Conservation (phyloP, 202 grass and related monocot genomes). For the Saccharum hybrid region DNA sequence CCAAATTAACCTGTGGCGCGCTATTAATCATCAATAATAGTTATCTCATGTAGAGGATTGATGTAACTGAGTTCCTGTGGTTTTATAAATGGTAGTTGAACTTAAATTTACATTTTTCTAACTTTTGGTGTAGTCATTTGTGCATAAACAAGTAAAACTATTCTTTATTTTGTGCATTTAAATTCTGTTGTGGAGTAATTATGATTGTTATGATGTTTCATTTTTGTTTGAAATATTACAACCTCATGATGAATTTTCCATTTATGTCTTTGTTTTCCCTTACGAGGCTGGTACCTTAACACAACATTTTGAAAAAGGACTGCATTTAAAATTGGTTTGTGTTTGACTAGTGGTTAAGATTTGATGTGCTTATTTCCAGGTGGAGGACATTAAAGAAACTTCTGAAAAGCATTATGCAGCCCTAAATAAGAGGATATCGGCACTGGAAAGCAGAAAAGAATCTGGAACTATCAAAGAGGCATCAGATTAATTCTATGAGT, state of each 20-base stretch:
- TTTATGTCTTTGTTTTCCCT: conserved; percentile 11
- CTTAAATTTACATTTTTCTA: neutral
- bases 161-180: conserved; percentile 38
- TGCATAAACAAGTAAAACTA: conserved; percentile 29
- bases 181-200: neutral
- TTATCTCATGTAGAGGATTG: neutral
- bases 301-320: conserved; percentile 10
- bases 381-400: conserved; percentile 61
- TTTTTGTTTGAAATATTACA: conserved; percentile 12
- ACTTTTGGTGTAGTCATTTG: neutral
- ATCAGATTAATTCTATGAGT: conserved; percentile 48
- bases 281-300: neutral
- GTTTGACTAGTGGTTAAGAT: conserved; percentile 35
- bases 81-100: conserved; percentile 15
- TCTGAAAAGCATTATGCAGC: conserved; percentile 61
- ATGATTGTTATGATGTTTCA: conserved; percentile 24
- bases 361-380: conserved; percentile 60
- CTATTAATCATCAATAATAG: neutral
- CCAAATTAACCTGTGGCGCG: neutral
- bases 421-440: conserved; percentile 58
- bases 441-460: conserved; percentile 66
- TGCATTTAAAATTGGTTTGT: conserved; percentile 7
- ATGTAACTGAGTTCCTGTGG: neutral
- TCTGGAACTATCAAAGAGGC: conserved; percentile 50
- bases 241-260: neutral